Conservation (phyloP, 768 basidiomycete genomes). For the Amanita muscaria region DNA sequence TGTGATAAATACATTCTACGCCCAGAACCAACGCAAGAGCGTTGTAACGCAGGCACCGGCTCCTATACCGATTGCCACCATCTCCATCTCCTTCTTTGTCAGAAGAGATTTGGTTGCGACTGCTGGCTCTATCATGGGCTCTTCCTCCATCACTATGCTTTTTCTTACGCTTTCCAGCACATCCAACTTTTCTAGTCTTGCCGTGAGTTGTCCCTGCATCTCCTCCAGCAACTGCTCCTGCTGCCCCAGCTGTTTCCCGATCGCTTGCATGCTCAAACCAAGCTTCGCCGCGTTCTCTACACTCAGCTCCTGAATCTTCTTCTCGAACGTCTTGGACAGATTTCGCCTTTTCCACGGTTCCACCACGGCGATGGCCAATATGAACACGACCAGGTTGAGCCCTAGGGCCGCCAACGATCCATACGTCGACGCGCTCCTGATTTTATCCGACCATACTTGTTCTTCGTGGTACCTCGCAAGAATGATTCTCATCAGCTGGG, state of each 20-base stretch:
- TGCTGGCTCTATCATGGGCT: not conserved
- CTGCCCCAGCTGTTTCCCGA: conserved; percentile 39
- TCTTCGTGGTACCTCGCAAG: conserved; percentile 95
- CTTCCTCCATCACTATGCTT: conserved; percentile 5
- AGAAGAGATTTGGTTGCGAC: not conserved
- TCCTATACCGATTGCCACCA: conserved; percentile 21
- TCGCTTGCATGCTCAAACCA: conserved; percentile 37
- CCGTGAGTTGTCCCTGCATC: conserved; percentile 18
- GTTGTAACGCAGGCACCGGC: conserved; percentile 29
- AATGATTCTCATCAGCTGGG: conserved; percentile 79
- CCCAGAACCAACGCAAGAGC: conserved; percentile 22
- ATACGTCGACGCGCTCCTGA: conserved; percentile 90
- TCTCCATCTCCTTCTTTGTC: conserved; percentile 18
- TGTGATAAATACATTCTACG: conserved; percentile 18
- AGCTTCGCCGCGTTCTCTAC: conserved; percentile 43
- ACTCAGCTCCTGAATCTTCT: conserved; percentile 62
- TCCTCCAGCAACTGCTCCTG: conserved; percentile 30
- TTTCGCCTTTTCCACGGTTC: conserved; percentile 94
- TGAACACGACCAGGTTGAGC: conserved; percentile 84
- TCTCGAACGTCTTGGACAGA: conserved; percentile 85
- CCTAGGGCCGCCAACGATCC: conserved; percentile 79
- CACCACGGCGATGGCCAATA: conserved; percentile 82
- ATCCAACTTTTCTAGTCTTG: conserved; percentile 9
- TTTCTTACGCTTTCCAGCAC: conserved; percentile 4
- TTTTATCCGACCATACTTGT: conserved; percentile 99